Evolutionary conservation across 129 eudicot genomes (phyloP).

Genomic region (Rutidosis leptorrhynchoides): DNA sequence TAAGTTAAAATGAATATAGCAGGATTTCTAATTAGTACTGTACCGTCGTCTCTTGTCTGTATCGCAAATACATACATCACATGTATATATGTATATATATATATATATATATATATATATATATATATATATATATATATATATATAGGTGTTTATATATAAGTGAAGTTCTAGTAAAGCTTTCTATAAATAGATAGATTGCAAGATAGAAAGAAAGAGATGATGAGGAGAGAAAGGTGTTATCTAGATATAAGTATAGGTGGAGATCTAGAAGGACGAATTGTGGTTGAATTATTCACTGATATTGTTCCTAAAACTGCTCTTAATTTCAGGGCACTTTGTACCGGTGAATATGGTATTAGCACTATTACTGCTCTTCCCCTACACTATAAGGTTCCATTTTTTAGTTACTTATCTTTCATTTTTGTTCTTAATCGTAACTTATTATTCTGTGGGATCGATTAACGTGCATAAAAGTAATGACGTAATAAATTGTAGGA

Average conservation of each 20-base stretch:
- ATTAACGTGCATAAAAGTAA: too few species aligned
- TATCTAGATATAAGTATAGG: slow-evolving; percentile 80
- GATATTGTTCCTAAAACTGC: slow-evolving; percentile 89
- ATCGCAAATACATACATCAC: neutral
- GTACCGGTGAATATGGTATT: slow-evolving; percentile 88
- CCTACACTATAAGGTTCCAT: slow-evolving; percentile 77
- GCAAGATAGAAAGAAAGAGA: neutral
- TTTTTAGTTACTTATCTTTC: neutral
- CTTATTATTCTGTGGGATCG: too few species aligned
- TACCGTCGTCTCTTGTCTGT: slow-evolving; percentile 3
- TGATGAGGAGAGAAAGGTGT: slow-evolving; percentile 58
- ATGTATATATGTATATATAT: neutral
- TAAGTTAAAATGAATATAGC: neutral
- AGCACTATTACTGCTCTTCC: slow-evolving; percentile 66
- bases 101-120: neutral
- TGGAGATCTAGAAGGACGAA: slow-evolving; percentile 86
- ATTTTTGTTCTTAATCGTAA: neutral
- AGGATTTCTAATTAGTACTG: slow-evolving; percentile 13
- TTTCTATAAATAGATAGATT: too few species aligned
- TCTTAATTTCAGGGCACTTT: slow-evolving; percentile 76
- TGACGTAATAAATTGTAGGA: too few species aligned
- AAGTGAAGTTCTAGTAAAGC: too few species aligned
- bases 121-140: neutral
- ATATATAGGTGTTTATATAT: too few species aligned
- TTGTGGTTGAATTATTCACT: slow-evolving; percentile 61